Evolutionary conservation across 352 stramenopile species (phyloP).

Genomic region (Globisporangium splendens): DNA sequence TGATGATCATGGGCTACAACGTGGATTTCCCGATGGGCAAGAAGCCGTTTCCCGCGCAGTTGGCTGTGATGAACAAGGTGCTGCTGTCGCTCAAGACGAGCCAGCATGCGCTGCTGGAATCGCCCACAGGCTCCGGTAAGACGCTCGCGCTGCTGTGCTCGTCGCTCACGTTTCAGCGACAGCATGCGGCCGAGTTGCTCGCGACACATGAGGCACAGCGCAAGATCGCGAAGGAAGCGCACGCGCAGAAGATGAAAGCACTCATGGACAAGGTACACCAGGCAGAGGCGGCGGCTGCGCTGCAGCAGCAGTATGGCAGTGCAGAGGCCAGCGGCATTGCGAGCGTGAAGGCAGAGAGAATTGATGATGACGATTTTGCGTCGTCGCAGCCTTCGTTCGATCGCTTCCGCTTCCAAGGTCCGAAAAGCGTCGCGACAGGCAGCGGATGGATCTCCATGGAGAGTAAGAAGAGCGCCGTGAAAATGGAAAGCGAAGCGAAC

Average conservation of each 20-base stretch:
- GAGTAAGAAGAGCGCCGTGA: constrained; percentile 29
- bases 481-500: background rate
- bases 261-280: constrained; percentile 9
- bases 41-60: constrained; percentile 77
- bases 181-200: constrained; percentile 43
- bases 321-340: background rate
- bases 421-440: constrained; percentile 9
- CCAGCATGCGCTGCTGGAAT: constrained; percentile 84
- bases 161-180: constrained; percentile 72
- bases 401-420: constrained; percentile 24
- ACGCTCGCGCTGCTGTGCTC: constrained; percentile 83
- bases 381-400: constrained; percentile 38
- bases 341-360: constrained; percentile 12
- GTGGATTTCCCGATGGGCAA: constrained; percentile 79
- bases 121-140: constrained; percentile 81
- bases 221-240: constrained; percentile 3
- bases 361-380: constrained; percentile 41
- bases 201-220: constrained; percentile 21
- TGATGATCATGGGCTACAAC: constrained; percentile 86
- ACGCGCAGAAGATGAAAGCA: constrained; percentile 7
- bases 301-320: background rate
- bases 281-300: background rate
- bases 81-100: constrained; percentile 71
- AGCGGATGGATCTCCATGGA: constrained; percentile 46
- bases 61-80: constrained; percentile 88